These are phyloP conservation scores for Pueraria montana DNA, from an alignment of 306 rosid species.

Conservation along the genomic window DNA sequence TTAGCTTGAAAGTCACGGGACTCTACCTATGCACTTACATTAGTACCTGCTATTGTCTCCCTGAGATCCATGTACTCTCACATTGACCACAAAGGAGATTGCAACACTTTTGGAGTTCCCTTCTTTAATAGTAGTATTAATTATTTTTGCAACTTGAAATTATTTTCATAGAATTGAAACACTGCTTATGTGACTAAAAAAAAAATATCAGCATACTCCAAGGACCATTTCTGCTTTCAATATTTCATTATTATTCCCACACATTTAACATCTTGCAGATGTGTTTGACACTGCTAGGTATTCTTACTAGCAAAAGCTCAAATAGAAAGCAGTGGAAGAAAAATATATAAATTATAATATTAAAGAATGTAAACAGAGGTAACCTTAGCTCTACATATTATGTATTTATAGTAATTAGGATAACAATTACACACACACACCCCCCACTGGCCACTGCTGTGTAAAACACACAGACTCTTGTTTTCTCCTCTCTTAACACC, in stretches of 20 bases:
- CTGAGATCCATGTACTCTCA: conserved; percentile 6
- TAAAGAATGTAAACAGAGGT: not conserved
- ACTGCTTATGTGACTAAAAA: not conserved
- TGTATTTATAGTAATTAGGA: not conserved
- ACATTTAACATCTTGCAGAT: conserved; percentile 42
- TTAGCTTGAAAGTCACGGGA: conserved; percentile 20
- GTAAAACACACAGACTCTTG: conserved; percentile 4
- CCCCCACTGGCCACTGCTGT: no score
- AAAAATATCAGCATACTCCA: not conserved
- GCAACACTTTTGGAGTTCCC: not conserved
- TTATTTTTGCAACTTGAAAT: not conserved
- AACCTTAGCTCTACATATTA: not conserved
- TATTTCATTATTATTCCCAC: conserved; percentile 16
- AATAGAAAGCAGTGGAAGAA: conserved; percentile 14
- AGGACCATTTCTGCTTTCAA: conserved; percentile 22
- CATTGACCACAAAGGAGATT: conserved; percentile 25
- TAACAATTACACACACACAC: not conserved
- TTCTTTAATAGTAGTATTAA: conserved; percentile 2
- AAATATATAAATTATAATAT: not conserved
- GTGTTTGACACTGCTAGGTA: conserved; percentile 12
- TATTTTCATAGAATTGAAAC: not conserved
- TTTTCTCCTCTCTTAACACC: conserved; percentile 13
- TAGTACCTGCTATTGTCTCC: conserved; percentile 27
- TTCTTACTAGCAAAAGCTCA: conserved; percentile 34
- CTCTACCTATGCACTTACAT: conserved; percentile 25